Percentiles rank a stretch among this genome's conserved stretches.
These are phyloP conservation scores for Rhodotorula babjevae DNA, from an alignment of 768 basidiomycete species.

Conservation along the genomic window DNA sequence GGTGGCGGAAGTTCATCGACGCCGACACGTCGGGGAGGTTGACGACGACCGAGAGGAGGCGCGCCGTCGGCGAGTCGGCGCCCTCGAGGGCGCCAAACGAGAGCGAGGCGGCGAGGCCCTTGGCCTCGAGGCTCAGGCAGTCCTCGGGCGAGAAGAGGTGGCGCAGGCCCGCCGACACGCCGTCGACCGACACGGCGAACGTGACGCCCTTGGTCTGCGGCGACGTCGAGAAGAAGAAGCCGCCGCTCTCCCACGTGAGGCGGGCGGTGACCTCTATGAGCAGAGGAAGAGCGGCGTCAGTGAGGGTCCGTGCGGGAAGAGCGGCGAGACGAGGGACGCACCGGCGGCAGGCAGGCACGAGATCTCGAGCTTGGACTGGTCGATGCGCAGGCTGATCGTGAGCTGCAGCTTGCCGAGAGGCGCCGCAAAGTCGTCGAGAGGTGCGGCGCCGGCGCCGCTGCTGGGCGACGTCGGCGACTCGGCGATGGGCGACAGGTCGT, in stretches of 20 bases:
- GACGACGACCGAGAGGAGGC: constrained; percentile 65
- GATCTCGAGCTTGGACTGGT: constrained; percentile 76
- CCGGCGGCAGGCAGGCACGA: constrained; percentile 79
- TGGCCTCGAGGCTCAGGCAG: constrained; percentile 62
- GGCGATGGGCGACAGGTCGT: neutral
- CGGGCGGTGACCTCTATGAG: constrained; percentile 81
- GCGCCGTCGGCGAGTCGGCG: constrained; percentile 45
- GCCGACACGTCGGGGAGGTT: constrained; percentile 59
- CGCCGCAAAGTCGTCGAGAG: neutral
- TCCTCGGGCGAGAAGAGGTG: constrained; percentile 52
- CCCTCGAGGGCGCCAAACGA: constrained; percentile 57
- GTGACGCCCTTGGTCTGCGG: constrained; percentile 67
- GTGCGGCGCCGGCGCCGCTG: neutral
- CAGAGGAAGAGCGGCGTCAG: neutral
- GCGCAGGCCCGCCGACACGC: constrained; percentile 71
- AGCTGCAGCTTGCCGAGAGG: constrained; percentile 56
- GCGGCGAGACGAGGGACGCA: neutral
- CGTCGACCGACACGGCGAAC: constrained; percentile 74
- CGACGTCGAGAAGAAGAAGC: constrained; percentile 72
- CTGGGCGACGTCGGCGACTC: neutral
- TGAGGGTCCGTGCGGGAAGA: too few species aligned
- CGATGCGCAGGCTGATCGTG: constrained; percentile 83
- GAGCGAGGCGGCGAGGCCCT: constrained; percentile 71
- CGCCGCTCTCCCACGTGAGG: constrained; percentile 89
- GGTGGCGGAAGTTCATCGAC: constrained; percentile 70